A percentile compares a stretch with the other conserved stretches of the same genome.
These are phyloP conservation scores for Gastrodia elata DNA, from an alignment of 106 monocot species.

Conservation along the genomic window DNA sequence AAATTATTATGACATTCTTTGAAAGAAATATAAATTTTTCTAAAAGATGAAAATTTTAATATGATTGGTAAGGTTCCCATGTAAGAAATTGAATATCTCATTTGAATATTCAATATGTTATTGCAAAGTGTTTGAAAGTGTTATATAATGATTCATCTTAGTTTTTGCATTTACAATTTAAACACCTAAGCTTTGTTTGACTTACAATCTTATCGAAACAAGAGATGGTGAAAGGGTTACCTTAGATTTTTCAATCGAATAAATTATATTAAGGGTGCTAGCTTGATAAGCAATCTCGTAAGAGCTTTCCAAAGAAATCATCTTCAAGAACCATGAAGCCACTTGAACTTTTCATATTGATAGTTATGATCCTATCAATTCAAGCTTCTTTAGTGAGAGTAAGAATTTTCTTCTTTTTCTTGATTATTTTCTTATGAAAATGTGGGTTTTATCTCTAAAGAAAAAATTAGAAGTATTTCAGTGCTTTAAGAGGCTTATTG, in stretches of 20 bases:
- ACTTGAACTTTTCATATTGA: constrained; percentile 11
- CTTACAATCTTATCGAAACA: not conserved
- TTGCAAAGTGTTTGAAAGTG: not conserved
- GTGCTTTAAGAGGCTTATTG: not conserved
- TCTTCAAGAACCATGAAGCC: not conserved
- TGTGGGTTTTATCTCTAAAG: not conserved
- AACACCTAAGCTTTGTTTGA: not conserved
- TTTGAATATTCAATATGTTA: not conserved
- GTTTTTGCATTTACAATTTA: constrained; percentile 16
- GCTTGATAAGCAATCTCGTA: not conserved
- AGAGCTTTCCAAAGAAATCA: constrained; percentile 8
- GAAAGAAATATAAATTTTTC: not conserved
- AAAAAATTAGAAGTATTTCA: not conserved
- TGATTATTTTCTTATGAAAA: constrained; percentile 13
- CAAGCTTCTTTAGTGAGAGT: not conserved
- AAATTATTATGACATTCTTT: constrained; percentile 1
- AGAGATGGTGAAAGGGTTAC: constrained; percentile 6
- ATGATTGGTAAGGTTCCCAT: constrained; percentile 9
- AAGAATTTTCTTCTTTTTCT: constrained; percentile 10
- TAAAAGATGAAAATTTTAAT: constrained; percentile 6
- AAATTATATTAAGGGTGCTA: constrained; percentile 15
- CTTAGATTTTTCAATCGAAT: not conserved
- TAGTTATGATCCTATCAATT: not conserved
- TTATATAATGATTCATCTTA: not conserved
- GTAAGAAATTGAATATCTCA: constrained; percentile 10